phyloP scores from a whole-genome alignment of 768 basidiomycete genomes.

The Macrolepiota fuliginosa region DNA sequence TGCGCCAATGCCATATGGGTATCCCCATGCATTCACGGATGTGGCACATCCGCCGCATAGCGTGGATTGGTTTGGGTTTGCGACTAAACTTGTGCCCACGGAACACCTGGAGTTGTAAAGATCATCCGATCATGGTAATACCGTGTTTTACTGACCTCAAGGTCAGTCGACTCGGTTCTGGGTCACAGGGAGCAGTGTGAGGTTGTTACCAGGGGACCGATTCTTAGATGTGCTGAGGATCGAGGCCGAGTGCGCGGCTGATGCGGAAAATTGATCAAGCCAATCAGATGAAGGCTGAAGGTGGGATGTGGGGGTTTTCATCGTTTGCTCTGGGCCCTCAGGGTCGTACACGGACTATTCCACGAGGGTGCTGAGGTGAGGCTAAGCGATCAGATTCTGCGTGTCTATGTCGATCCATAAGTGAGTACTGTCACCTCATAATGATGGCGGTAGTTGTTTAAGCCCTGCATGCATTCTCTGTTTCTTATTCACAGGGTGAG shows the following conservation, averaged over 20 bases:
- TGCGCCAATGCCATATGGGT: constrained; percentile 3
- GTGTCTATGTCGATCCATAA: not conserved
- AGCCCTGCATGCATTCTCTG: not conserved
- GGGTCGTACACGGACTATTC: constrained; percentile 9
- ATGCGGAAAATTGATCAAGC: not conserved
- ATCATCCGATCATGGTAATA: constrained; percentile 14
- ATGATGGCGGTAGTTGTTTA: not conserved
- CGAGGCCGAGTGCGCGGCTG: not conserved
- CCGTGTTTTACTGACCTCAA: not conserved
- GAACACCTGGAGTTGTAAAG: constrained; percentile 24
- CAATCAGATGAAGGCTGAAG: not conserved
- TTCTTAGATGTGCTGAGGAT: not conserved
- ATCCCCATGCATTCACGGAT: constrained; percentile 3
- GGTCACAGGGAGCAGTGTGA: not conserved
- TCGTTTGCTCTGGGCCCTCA: not conserved
- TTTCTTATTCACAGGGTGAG: not conserved
- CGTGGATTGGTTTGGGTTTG: not conserved
- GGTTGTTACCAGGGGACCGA: not conserved
- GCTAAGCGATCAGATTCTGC: not conserved
- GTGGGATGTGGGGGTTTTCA: not conserved
- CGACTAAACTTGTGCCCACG: constrained; percentile 10
- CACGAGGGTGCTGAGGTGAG: not conserved
- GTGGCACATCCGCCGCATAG: not conserved
- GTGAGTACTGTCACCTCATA: not conserved
- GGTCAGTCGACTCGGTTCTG: not conserved